phyloP scores from a whole-genome alignment of 2,329 filamentous ascomycete species.

The Stachybotrys chartarum region DNA sequence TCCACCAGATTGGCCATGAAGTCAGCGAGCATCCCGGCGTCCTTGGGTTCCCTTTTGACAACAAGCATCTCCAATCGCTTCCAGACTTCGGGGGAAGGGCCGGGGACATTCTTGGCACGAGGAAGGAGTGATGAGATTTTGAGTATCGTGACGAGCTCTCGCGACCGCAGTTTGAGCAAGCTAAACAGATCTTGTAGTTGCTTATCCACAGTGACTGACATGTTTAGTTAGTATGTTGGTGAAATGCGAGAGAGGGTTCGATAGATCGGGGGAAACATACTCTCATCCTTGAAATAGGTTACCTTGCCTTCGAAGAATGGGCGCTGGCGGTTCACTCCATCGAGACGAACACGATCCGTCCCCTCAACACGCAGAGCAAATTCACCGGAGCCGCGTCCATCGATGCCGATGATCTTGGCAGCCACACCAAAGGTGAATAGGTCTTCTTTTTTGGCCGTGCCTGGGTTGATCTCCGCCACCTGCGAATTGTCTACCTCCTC shows the following conservation, averaged over 20 bases:
- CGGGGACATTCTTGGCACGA: conserved; percentile 54
- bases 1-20: conserved; percentile 96
- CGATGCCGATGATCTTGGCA: conserved; percentile 70
- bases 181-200: conserved; percentile 66
- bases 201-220: conserved; percentile 37
- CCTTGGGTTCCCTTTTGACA: conserved; percentile 68
- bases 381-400: conserved; percentile 67
- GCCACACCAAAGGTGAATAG: conserved; percentile 79
- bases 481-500: conserved; percentile 39
- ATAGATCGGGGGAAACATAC: conserved; percentile 31
- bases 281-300: conserved; percentile 60
- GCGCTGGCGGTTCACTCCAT: conserved; percentile 58
- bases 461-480: conserved; percentile 45
- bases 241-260: neutral
- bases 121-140: conserved; percentile 80
- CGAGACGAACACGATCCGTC: conserved; percentile 66
- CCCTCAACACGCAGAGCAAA: conserved; percentile 85
- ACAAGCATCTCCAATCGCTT: conserved; percentile 85
- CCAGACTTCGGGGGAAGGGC: conserved; percentile 76
- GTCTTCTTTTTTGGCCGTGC: conserved; percentile 59
- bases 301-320: conserved; percentile 85
- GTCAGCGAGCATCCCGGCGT: conserved; percentile 82
- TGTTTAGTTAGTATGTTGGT: neutral
- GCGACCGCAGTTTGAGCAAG: conserved; percentile 74
- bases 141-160: conserved; percentile 79